Evolutionary conservation across 106 monocot genomes (phyloP).

Genomic region (Acorus calamus): DNA sequence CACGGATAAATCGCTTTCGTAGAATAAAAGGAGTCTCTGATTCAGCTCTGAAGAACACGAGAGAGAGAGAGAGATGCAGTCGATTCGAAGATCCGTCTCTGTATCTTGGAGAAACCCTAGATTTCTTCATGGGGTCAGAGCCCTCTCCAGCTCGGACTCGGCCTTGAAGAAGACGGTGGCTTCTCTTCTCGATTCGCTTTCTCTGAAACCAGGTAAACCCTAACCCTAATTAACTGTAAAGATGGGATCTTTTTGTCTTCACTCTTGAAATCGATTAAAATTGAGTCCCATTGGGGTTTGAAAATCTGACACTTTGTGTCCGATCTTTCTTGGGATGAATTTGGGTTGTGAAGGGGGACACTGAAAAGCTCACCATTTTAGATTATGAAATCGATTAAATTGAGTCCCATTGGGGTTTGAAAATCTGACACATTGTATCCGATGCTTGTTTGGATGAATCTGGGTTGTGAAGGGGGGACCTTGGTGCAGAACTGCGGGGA

Average conservation of each 20-base stretch:
- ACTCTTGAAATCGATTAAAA: no score
- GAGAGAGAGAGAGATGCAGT: not conserved
- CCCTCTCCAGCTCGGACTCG: slow-evolving; percentile 13
- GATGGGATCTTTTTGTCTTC: no score
- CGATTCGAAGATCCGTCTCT: slow-evolving; percentile 1
- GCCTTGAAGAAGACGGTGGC: slow-evolving; percentile 11
- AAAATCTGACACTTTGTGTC: no score
- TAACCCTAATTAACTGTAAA: not conserved
- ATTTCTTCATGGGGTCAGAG: slow-evolving; percentile 3
- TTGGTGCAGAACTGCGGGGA: slow-evolving; percentile 25
- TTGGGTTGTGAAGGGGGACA: slow-evolving; percentile 16
- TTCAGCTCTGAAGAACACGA: no score
- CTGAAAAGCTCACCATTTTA: not conserved
- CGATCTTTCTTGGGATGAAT: not conserved
- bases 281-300: no score
- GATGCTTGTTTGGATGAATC: slow-evolving; percentile 1
- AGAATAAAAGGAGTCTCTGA: no score
- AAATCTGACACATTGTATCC: no score
- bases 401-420: no score
- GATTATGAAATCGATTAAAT: no score
- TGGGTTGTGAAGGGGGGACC: slow-evolving; percentile 15
- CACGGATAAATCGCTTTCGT: no score
- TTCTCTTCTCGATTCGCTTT: slow-evolving; percentile 15
- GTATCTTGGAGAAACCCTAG: slow-evolving; percentile 1
- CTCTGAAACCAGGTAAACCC: slow-evolving; percentile 10